Evolutionary conservation across 2,329 filamentous ascomycete species (phyloP).

Genomic region (Colletotrichum zoysiae): DNA sequence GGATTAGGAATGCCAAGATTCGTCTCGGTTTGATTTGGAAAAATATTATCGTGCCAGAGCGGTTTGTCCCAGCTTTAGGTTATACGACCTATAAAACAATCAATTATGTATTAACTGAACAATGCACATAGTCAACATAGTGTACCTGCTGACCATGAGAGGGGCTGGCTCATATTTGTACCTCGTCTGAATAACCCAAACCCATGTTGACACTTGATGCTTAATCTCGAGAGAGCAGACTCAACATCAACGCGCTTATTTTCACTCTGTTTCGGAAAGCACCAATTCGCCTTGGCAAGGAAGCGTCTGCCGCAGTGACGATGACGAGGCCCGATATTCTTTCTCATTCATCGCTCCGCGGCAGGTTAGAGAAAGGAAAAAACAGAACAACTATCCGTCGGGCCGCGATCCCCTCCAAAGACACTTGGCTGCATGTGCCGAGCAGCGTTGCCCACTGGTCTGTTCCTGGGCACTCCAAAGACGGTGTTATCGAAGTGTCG

Average conservation of each 20-base stretch:
- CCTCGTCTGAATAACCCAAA: neutral
- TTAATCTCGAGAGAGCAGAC: conserved; percentile 17
- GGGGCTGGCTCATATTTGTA: too few relatives aligned
- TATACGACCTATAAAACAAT: too few relatives aligned
- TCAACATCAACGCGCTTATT: conserved; percentile 5
- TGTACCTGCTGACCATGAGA: too few relatives aligned
- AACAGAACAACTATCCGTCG: neutral
- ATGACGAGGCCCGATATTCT: conserved; percentile 1
- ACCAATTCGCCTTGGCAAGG: neutral
- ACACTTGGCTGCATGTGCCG: conserved; percentile 18
- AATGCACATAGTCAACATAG: too few relatives aligned
- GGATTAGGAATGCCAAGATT: too few relatives aligned
- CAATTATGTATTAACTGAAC: too few relatives aligned
- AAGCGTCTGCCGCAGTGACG: neutral
- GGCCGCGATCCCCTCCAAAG: neutral
- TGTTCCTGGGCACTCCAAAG: conserved; percentile 4
- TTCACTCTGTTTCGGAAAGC: conserved; percentile 20
- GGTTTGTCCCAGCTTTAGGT: too few relatives aligned
- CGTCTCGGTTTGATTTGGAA: too few relatives aligned
- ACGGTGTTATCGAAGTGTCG: conserved; percentile 17
- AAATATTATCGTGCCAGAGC: too few relatives aligned
- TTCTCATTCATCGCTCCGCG: conserved; percentile 8
- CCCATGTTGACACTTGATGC: neutral
- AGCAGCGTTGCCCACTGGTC: conserved; percentile 7
- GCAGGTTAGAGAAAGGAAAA: neutral